Conservation (phyloP, 2,329 filamentous ascomycete genomes). For the Myrmaecium sp. region DNA sequence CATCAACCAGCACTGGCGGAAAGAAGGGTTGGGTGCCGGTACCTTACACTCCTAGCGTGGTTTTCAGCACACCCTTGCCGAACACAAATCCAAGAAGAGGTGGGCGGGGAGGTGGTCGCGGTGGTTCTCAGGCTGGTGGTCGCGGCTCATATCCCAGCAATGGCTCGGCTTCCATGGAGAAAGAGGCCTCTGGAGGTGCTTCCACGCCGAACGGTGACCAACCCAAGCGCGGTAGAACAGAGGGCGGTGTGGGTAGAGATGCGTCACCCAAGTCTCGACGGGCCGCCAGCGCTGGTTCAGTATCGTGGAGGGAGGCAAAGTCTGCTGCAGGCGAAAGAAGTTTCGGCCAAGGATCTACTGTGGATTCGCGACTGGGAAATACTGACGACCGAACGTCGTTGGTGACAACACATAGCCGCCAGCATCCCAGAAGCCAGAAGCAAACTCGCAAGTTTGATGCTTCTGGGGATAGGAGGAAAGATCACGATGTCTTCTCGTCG, state of each 20-base stretch:
- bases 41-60: slow-evolving; percentile 66
- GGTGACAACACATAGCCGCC: slow-evolving; percentile 13
- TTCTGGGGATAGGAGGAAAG: slow-evolving; percentile 15
- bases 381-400: slow-evolving; percentile 8
- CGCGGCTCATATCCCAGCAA: slow-evolving; percentile 24
- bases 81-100: slow-evolving; percentile 21
- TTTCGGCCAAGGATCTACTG: too few species aligned
- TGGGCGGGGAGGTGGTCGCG: slow-evolving; percentile 35
- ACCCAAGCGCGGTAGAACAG: slow-evolving; percentile 15
- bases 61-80: slow-evolving; percentile 74
- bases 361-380: too few species aligned
- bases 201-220: slow-evolving; percentile 14
- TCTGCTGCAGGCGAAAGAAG: too few species aligned
- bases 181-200: slow-evolving; percentile 13
- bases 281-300: slow-evolving; percentile 15
- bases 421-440: slow-evolving; percentile 10
- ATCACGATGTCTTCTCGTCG: slow-evolving; percentile 13
- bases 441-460: slow-evolving; percentile 12
- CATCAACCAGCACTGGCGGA: slow-evolving; percentile 38
- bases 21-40: slow-evolving; percentile 81
- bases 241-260: slow-evolving; percentile 12
- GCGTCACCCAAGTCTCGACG: slow-evolving; percentile 19
- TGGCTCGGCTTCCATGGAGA: slow-evolving; percentile 20
- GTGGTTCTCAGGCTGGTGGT: slow-evolving; percentile 37
- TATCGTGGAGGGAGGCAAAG: slow-evolving; percentile 13